Evolutionary conservation across 257 asterid species (phyloP).

Genomic region (Cinchona pubescens): DNA sequence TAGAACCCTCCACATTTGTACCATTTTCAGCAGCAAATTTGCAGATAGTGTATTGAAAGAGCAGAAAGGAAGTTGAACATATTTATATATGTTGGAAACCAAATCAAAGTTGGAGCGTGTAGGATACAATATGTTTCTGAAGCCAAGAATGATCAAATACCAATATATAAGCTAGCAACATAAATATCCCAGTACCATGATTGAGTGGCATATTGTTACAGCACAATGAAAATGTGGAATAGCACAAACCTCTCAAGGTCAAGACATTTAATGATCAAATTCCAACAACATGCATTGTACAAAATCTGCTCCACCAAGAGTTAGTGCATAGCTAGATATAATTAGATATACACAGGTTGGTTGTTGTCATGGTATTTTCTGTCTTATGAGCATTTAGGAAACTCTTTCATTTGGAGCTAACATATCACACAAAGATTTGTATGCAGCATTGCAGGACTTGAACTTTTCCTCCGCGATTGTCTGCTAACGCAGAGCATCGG

Average conservation of each 20-base stretch:
- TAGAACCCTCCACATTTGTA: no score
- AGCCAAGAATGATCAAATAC: no score
- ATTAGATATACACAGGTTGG: neutral
- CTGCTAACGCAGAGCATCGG: conserved; percentile 29
- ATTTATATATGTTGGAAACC: no score
- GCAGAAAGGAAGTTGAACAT: no score
- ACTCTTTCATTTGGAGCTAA: conserved; percentile 28
- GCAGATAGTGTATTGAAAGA: no score
- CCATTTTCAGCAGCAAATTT: no score
- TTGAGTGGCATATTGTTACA: neutral
- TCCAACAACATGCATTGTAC: neutral
- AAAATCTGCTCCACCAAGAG: neutral
- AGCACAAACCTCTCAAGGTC: neutral
- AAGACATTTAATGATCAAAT: neutral
- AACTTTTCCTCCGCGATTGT: conserved; percentile 72
- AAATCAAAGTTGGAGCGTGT: no score
- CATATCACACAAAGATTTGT: conserved; percentile 62
- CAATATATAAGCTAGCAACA: no score
- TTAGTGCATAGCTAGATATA: neutral
- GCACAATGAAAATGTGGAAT: neutral
- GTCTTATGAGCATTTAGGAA: neutral
- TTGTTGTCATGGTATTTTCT: neutral
- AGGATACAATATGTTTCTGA: no score
- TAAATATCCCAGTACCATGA: neutral
- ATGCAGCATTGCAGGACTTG: conserved; percentile 82